phyloP scores from a whole-genome alignment of 768 basidiomycete genomes.

The Flagelloscypha sp. region DNA sequence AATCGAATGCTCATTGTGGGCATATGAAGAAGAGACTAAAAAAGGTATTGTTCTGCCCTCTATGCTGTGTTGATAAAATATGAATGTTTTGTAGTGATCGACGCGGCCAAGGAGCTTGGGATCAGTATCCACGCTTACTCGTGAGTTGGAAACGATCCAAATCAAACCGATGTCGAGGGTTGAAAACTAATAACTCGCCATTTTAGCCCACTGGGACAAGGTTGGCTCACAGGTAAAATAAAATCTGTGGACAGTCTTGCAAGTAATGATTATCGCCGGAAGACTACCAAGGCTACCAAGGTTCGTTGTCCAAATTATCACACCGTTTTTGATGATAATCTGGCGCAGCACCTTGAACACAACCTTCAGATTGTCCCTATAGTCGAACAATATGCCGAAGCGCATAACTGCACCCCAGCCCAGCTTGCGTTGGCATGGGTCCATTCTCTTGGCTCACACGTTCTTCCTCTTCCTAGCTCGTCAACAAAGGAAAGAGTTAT shows the following conservation, averaged over 20 bases:
- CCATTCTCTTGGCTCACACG: constrained; percentile 26
- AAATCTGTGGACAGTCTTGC: too few relatives aligned
- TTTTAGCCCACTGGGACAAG: constrained; percentile 51
- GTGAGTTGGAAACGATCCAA: too few relatives aligned
- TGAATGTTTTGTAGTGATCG: constrained; percentile 25
- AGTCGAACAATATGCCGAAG: constrained; percentile 29
- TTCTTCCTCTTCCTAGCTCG: constrained; percentile 47
- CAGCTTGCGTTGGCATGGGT: constrained; percentile 42
- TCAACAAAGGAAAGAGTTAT: too few relatives aligned
- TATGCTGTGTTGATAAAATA: neutral
- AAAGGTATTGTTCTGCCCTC: constrained; percentile 17
- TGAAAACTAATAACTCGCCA: too few relatives aligned
- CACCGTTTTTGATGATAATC: too few relatives aligned
- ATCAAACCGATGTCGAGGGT: too few relatives aligned
- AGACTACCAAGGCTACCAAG: too few relatives aligned
- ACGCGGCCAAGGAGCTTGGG: constrained; percentile 32
- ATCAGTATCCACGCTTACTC: constrained; percentile 43
- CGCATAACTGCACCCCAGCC: constrained; percentile 32
- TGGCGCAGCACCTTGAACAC: constrained; percentile 33
- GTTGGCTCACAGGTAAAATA: constrained; percentile 45
- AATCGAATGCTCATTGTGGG: constrained; percentile 45
- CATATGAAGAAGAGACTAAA: constrained; percentile 35
- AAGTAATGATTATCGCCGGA: too few relatives aligned
- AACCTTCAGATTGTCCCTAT: constrained; percentile 37
- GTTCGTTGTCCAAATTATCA: too few relatives aligned